Base-by-base conservation (phyloP, 2,329 filamentous ascomycete genomes). In the Pestalotiopsis sp. region DNA sequence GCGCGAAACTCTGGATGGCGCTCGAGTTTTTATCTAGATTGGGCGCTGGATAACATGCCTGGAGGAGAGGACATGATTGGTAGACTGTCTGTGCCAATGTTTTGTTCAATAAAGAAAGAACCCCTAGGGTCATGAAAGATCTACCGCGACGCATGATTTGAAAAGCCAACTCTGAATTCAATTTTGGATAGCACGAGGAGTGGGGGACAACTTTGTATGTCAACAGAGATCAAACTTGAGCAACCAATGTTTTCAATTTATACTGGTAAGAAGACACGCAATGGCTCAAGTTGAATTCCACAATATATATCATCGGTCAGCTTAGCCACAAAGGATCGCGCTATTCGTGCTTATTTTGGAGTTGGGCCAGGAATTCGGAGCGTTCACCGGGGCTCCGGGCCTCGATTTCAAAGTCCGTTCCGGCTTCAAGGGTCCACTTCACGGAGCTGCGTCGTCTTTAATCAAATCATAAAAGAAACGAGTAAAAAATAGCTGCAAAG, bases 21-120 rank as follows among this genome's bases (percentile, higher is more conserved):
- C 23, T 25, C 4, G 65, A 66, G 49, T 59, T n/a, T 23, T 41
- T 66, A 36, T 66, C 56, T 25, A 66, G 20, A 4, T 5, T 60
- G 9, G 65, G 65, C 4, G 31, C 20, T 17, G 56, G 56, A 20
- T 66, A 66, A n/a, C 61, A 60, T 41, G 65, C 65, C 25, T 36
- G 64, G 27, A 66, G 65, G 13, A 66, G 52, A 12, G 65, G 65
- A 14, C 65, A 66, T 39, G 65, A 56, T 52, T 60, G 31, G 52
- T 66, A 66, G 13, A 23, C 12, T 17, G 59, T 12, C n/a, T 62
- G 59, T 17, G 27, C 31, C 27, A n/a, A 14, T 12, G 9, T 31
- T 5, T 20, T 23, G 1, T 11, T 62, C 13, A 12, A 36, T 17
- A 20, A 2, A 14, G 31, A 11, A 39, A 39, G 31, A 9, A 20